These are phyloP conservation scores for Jackrogersella minutella DNA, from an alignment of 495 filamentous ascomycete species.

Conservation along the genomic window DNA sequence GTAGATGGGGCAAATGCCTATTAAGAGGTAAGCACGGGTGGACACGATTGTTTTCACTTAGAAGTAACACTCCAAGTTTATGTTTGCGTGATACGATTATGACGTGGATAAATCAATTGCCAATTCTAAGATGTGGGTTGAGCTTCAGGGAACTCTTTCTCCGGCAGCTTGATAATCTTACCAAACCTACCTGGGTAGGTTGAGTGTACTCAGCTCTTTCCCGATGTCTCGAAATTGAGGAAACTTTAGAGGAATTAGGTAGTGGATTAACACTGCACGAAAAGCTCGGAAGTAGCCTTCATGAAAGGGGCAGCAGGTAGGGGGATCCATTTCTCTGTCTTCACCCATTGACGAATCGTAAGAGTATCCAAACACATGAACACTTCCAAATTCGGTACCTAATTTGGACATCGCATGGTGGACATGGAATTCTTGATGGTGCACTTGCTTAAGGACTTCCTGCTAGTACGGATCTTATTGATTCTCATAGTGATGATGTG, in stretches of 20 bases:
- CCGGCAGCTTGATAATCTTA: not conserved
- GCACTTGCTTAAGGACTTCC: not conserved
- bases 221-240: too few relatives aligned
- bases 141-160: not conserved
- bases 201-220: not conserved
- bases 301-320: not conserved
- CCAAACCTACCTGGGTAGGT: not conserved
- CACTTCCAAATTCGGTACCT: too few relatives aligned
- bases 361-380: too few relatives aligned
- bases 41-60: not conserved
- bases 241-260: too few relatives aligned
- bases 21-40: constrained; percentile 1
- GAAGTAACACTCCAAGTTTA: not conserved
- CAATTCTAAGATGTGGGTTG: not conserved
- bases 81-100: constrained; percentile 24
- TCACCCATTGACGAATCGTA: too few relatives aligned
- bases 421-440: too few relatives aligned
- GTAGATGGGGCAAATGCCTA: too few relatives aligned
- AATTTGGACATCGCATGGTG: too few relatives aligned
- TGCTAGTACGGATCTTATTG: not conserved
- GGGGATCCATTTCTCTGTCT: not conserved
- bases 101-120: constrained; percentile 1
- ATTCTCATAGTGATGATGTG: not conserved
- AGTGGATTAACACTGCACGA: too few relatives aligned
- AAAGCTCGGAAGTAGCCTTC: too few relatives aligned